phyloP scores from a whole-genome alignment of 129 eudicot species.

The Glebionis coronaria region DNA sequence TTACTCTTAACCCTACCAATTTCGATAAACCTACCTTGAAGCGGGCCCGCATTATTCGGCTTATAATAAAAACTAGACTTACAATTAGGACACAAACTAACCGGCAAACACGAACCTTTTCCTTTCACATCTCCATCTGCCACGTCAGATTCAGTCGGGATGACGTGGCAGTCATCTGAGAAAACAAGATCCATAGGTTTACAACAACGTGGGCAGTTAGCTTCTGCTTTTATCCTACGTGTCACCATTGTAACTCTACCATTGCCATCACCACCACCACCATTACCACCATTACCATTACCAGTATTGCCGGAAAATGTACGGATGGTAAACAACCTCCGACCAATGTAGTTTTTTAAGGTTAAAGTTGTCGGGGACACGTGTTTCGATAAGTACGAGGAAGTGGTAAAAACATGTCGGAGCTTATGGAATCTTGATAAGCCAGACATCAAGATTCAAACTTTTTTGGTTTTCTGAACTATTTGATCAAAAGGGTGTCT shows the following conservation, averaged over 20 bases:
- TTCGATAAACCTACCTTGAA: conserved; percentile 86
- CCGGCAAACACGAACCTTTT: conserved; percentile 47
- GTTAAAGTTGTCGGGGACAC: conserved; percentile 28
- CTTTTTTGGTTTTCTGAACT: too few relatives aligned
- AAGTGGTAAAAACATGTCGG: too few relatives aligned
- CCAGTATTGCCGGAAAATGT: conserved; percentile 46
- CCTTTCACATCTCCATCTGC: conserved; percentile 18
- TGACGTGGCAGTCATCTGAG: conserved; percentile 37
- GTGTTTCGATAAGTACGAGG: conserved; percentile 17
- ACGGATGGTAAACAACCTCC: conserved; percentile 46
- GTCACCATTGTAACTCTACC: conserved; percentile 28
- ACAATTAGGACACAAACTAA: conserved; percentile 75
- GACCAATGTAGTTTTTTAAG: conserved; percentile 31
- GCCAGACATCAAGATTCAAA: too few relatives aligned
- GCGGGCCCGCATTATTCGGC: conserved; percentile 59
- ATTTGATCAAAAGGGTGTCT: too few relatives aligned
- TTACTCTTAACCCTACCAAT: conserved; percentile 49
- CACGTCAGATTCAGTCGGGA: neutral
- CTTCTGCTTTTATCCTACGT: conserved; percentile 72
- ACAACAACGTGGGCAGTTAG: conserved; percentile 82
- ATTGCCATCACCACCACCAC: conserved; percentile 18
- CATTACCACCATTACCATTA: conserved; percentile 35
- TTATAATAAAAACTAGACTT: conserved; percentile 60
- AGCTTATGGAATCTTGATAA: too few relatives aligned
- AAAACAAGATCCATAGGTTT: conserved; percentile 65